A percentile compares a stretch with the other conserved stretches of the same genome.
These are phyloP conservation scores for Penicillium lagena DNA, from an alignment of 495 filamentous ascomycete species.

Conservation along the genomic window DNA sequence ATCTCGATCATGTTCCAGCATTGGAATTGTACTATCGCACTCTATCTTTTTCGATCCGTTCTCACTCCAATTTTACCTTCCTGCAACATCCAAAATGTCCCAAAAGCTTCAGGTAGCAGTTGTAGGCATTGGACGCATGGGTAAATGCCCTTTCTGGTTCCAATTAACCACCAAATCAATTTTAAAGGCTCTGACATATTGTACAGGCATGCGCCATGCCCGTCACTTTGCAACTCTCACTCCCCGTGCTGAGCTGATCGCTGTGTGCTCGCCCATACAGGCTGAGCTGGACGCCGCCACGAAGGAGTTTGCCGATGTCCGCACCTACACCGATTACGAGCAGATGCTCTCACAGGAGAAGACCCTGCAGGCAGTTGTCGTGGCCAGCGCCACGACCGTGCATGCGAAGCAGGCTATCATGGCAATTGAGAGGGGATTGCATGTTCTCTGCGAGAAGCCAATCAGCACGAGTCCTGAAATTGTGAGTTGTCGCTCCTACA, in stretches of 20 bases:
- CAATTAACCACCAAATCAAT: no score
- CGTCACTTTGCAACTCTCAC: constrained; percentile 35
- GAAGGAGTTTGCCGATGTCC: constrained; percentile 23
- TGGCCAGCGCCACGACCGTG: constrained; percentile 38
- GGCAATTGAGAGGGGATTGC: constrained; percentile 39
- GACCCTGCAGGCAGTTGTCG: constrained; percentile 40
- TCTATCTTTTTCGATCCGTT: not conserved
- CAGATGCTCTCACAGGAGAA: constrained; percentile 36
- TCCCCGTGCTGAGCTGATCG: constrained; percentile 40
- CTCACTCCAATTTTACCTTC: no score
- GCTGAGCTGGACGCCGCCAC: constrained; percentile 36
- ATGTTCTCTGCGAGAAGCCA: constrained; percentile 51
- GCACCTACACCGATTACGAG: constrained; percentile 34
- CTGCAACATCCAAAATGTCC: constrained; percentile 19
- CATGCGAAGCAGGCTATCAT: constrained; percentile 45
- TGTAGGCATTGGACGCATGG: constrained; percentile 48
- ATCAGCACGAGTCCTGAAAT: constrained; percentile 33
- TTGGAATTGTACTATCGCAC: no score
- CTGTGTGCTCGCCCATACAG: constrained; percentile 35
- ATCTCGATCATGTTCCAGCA: no score
- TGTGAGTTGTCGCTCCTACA: no score
- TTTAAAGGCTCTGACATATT: no score
- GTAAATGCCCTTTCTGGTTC: constrained; percentile 5
- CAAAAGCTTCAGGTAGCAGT: constrained; percentile 37
- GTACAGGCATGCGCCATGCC: constrained; percentile 38